phyloP scores from a whole-genome alignment of 2,329 filamentous ascomycete species.

The Claviceps sp. region DNA sequence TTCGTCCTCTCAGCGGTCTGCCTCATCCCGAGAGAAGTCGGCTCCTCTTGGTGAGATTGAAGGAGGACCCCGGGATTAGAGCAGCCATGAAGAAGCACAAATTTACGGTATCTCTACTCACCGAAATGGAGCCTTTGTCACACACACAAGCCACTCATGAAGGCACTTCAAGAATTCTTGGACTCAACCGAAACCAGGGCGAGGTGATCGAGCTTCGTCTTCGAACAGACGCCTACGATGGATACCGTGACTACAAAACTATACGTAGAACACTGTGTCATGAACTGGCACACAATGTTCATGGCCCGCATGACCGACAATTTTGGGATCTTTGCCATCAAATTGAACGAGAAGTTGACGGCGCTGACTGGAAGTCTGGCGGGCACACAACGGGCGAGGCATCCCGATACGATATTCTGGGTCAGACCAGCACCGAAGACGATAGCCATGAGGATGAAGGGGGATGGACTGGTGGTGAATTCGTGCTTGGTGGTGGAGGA shows the following conservation, averaged over 20 bases:
- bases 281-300: constrained; percentile 87
- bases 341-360: constrained; percentile 78
- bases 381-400: constrained; percentile 54
- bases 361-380: constrained; percentile 61
- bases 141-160: constrained; percentile 64
- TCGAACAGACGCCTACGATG: constrained; percentile 87
- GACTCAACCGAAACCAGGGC: constrained; percentile 75
- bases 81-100: constrained; percentile 71
- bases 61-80: constrained; percentile 73
- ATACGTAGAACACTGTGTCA: constrained; percentile 90
- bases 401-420: constrained; percentile 43
- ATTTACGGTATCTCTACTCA: constrained; percentile 74
- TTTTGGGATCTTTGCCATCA: constrained; percentile 84
- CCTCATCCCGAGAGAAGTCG: constrained; percentile 60
- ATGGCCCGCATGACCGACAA: constrained; percentile 65
- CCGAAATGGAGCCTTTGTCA: constrained; percentile 84
- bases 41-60: constrained; percentile 60
- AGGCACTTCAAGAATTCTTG: constrained; percentile 60
- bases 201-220: constrained; percentile 84
- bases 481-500: constrained; percentile 49
- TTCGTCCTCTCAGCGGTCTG: constrained; percentile 65
- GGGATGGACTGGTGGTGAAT: constrained; percentile 68
- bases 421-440: constrained; percentile 32
- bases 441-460: constrained; percentile 52
- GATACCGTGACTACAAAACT: constrained; percentile 83